A percentile compares a stretch with the other conserved stretches of the same genome.
Evolutionary conservation across 331 rosid genomes (phyloP).

Genomic region (Rhamnella rubrinervis): DNA sequence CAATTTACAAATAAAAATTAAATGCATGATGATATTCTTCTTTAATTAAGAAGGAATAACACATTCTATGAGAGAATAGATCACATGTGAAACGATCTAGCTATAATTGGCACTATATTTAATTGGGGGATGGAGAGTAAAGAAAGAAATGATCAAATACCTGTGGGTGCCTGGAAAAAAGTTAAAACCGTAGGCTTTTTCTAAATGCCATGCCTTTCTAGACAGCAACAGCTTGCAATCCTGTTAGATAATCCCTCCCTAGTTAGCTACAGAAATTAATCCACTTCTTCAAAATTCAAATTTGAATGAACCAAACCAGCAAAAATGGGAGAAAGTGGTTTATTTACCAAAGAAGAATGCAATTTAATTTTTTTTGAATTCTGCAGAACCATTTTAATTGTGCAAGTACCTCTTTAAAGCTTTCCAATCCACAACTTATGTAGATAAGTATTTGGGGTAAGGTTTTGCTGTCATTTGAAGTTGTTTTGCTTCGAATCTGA

Average conservation of each 20-base stretch:
- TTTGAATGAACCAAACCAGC: slow-evolving; percentile 13
- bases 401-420: slow-evolving; percentile 83
- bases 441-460: slow-evolving; percentile 88
- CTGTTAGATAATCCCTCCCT: slow-evolving; percentile 43
- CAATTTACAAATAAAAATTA: too few relatives aligned
- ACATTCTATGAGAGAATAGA: not conserved
- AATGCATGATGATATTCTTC: not conserved
- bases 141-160: slow-evolving; percentile 34
- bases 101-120: too few relatives aligned
- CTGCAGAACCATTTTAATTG: not conserved
- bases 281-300: slow-evolving; percentile 15
- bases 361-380: not conserved
- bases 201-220: slow-evolving; percentile 77
- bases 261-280: slow-evolving; percentile 15
- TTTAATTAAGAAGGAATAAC: not conserved
- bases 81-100: not conserved
- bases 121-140: not conserved
- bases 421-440: slow-evolving; percentile 99
- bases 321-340: not conserved
- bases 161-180: slow-evolving; percentile 89
- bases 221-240: slow-evolving; percentile 86
- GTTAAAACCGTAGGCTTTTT: slow-evolving; percentile 81
- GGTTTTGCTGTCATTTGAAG: slow-evolving; percentile 35
- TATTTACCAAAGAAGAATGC: not conserved
- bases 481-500: slow-evolving; percentile 56